A percentile compares a stretch with the other conserved stretches of the same genome.
These are phyloP conservation scores for Rhynchospora breviuscula DNA, from an alignment of 176 grass and related monocot species.

Conservation along the genomic window DNA sequence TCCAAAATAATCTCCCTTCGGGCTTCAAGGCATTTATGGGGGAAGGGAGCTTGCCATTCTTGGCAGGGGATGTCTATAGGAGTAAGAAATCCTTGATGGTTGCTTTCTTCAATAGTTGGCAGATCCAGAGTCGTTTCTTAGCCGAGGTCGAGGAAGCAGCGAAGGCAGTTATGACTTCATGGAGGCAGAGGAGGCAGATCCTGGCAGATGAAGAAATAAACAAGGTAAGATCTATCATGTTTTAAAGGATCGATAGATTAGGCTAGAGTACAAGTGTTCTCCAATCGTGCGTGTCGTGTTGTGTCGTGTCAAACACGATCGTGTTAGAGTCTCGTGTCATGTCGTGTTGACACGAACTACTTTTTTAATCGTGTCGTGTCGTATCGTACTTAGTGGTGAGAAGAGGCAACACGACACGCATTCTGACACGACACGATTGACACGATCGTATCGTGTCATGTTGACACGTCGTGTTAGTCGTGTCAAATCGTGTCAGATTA, in stretches of 20 bases:
- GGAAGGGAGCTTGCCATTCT: not conserved
- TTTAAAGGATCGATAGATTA: not conserved
- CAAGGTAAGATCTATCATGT: not conserved
- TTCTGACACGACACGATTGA: no score
- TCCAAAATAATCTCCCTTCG: not conserved
- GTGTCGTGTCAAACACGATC: no score
- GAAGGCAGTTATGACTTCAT: not conserved
- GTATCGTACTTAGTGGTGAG: no score
- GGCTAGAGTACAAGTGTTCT: no score
- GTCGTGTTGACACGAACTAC: no score
- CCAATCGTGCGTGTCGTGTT: no score
- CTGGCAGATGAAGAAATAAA: not conserved
- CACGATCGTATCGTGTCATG: no score
- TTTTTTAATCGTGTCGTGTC: no score
- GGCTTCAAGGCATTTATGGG: not conserved
- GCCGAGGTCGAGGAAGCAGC: not conserved
- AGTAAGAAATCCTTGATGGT: slow-evolving; percentile 2
- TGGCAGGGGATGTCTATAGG: slow-evolving; percentile 7
- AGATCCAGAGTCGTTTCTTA: not conserved
- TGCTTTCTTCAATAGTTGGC: not conserved
- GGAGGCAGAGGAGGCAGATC: not conserved
- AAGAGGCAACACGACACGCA: no score
- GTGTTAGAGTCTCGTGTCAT: no score
- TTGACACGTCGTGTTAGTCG: no score
- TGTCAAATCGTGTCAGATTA: no score